A percentile compares a stretch with the other conserved stretches of the same genome.
Evolutionary conservation across 2,329 filamentous ascomycete genomes (phyloP).

Genomic region (Trichoderma atrobrunneum): DNA sequence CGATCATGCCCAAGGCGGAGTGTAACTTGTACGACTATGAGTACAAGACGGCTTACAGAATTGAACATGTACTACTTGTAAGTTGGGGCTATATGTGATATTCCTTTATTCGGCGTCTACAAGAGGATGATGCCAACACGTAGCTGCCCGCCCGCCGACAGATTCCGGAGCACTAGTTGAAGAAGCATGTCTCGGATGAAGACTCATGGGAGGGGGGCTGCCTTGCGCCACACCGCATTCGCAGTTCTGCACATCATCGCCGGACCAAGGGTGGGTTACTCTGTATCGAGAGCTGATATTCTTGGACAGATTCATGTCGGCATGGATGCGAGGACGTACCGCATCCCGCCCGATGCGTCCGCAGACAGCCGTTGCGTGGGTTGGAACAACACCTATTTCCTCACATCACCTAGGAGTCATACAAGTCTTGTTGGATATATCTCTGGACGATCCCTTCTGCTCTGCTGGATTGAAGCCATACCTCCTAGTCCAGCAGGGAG

Average conservation of each 20-base stretch:
- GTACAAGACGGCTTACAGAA: background rate
- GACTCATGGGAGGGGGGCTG: conserved; percentile 12
- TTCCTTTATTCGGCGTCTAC: background rate
- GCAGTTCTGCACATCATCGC: conserved; percentile 31
- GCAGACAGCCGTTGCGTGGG: background rate
- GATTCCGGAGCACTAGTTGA: background rate
- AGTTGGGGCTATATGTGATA: background rate
- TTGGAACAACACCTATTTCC: background rate
- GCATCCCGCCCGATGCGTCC: background rate
- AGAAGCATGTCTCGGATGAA: conserved; percentile 21
- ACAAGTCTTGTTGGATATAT: background rate
- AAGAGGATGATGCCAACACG: background rate
- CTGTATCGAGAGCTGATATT: conserved; percentile 1
- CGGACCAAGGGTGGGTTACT: conserved; percentile 20
- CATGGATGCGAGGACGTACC: background rate
- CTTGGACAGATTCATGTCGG: conserved; percentile 5
- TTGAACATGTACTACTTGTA: background rate
- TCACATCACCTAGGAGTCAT: background rate
- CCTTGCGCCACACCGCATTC: conserved; percentile 28
- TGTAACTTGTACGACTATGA: too few species aligned
- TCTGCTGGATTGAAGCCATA: background rate
- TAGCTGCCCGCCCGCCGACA: background rate
- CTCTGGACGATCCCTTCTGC: background rate
- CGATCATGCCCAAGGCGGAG: background rate
- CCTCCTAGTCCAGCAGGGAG: background rate